A percentile compares a stretch with the other conserved stretches of the same genome.
Conservation (phyloP, 2,329 filamentous ascomycete genomes). For the Cyphellophora europaea region DNA sequence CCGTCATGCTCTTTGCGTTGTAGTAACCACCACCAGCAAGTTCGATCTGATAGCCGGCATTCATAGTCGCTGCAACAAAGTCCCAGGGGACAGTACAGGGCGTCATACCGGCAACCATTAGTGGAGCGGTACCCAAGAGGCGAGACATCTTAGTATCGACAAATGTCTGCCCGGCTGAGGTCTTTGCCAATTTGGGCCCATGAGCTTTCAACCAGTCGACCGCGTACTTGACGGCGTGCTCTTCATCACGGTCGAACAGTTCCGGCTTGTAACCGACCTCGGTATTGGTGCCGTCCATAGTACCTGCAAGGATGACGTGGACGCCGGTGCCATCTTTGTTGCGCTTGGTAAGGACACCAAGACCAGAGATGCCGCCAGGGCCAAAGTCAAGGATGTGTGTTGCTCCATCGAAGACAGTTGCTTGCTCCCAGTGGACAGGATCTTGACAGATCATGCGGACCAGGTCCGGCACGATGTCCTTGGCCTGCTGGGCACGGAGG, state of each 20-base stretch:
- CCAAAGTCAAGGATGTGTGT: constrained; percentile 97
- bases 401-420: constrained; percentile 79
- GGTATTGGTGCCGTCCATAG: constrained; percentile 79
- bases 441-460: constrained; percentile 92
- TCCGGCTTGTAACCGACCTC: constrained; percentile 98
- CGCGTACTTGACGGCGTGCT: constrained; percentile 88
- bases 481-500: constrained; percentile 58
- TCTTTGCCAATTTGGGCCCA: constrained; percentile 84
- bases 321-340: constrained; percentile 99
- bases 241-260: constrained; percentile 90
- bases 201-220: constrained; percentile 97
- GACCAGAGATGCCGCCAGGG: constrained; percentile 89
- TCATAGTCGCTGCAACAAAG: constrained; percentile 87
- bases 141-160: constrained; percentile 96
- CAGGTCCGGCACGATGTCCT: constrained; percentile 76
- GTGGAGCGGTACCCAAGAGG: constrained; percentile 70
- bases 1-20: constrained; percentile 70
- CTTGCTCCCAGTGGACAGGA: constrained; percentile 90
- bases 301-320: constrained; percentile 85
- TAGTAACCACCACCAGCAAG: constrained; percentile 86
- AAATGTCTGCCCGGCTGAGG: constrained; percentile 77
- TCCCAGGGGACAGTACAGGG: constrained; percentile 83
- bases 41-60: constrained; percentile 89
- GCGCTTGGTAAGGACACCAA: constrained; percentile 91
- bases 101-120: constrained; percentile 93